These are phyloP conservation scores for Dactylorhiza incarnata DNA, from an alignment of 106 monocot genomes.

Conservation along the genomic window DNA sequence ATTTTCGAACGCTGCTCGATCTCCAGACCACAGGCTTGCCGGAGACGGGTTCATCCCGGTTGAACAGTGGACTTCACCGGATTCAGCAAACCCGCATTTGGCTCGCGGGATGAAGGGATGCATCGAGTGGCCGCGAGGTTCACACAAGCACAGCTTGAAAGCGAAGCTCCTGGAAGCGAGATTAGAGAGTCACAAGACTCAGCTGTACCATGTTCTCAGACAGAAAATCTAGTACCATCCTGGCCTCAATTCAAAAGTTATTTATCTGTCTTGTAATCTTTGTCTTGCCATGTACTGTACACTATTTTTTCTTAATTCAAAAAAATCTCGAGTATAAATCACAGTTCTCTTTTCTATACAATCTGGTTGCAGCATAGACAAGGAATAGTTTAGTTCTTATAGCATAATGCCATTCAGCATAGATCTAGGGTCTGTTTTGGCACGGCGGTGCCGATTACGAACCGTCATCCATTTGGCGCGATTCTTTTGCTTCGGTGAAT, in stretches of 20 bases:
- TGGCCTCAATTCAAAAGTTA: neutral
- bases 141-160: constrained; percentile 42
- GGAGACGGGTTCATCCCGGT: constrained; percentile 34
- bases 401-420: too few species aligned
- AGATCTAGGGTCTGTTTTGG: too few species aligned
- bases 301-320: neutral
- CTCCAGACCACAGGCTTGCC: constrained; percentile 24
- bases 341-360: too few species aligned
- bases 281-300: neutral
- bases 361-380: too few species aligned
- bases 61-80: constrained; percentile 56
- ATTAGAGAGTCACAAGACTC: constrained; percentile 46
- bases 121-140: constrained; percentile 36
- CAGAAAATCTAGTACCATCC: constrained; percentile 30
- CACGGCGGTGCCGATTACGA: too few species aligned
- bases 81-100: constrained; percentile 41
- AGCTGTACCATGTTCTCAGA: constrained; percentile 50
- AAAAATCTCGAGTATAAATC: too few species aligned
- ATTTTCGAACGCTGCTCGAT: constrained; percentile 35
- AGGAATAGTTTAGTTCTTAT: too few species aligned
- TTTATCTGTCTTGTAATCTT: neutral
- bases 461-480: too few species aligned
- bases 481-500: too few species aligned
- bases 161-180: constrained; percentile 45
- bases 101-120: constrained; percentile 39